Evolutionary conservation across 495 filamentous ascomycete species (phyloP).

Genomic region (Lasiosphaeris hirsuta): DNA sequence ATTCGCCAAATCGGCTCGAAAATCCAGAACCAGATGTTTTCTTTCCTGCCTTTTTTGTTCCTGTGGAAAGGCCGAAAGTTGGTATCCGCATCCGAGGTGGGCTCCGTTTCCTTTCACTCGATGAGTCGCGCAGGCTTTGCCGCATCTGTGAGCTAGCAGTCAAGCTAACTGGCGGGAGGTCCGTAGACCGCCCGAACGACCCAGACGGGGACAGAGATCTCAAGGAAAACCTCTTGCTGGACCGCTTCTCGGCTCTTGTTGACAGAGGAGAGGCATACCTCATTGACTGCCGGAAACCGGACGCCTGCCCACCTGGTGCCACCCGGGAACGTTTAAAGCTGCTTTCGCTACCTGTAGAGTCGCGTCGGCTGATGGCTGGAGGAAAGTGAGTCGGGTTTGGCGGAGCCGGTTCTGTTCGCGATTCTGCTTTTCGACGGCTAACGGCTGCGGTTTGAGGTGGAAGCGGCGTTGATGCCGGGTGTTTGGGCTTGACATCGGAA

Average conservation of each 20-base stretch:
- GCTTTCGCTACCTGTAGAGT: slow-evolving; percentile 46
- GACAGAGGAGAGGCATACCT: slow-evolving; percentile 30
- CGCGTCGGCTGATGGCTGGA: slow-evolving; percentile 32
- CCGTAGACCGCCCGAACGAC: slow-evolving; percentile 25
- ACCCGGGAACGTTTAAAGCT: slow-evolving; percentile 44
- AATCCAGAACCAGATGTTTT: slow-evolving; percentile 21
- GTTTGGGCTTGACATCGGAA: too few species aligned
- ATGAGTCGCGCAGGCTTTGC: slow-evolving; percentile 25
- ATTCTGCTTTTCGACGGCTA: too few species aligned
- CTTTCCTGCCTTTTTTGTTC: slow-evolving; percentile 25
- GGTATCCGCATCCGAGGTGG: slow-evolving; percentile 27
- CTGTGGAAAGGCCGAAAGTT: slow-evolving; percentile 29
- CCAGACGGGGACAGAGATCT: slow-evolving; percentile 37
- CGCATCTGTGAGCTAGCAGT: slow-evolving; percentile 26
- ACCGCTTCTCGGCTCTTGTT: slow-evolving; percentile 16
- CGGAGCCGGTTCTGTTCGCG: too few species aligned
- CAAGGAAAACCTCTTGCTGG: slow-evolving; percentile 39
- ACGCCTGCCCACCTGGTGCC: slow-evolving; percentile 16
- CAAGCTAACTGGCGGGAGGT: slow-evolving; percentile 11
- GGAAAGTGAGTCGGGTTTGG: not conserved
- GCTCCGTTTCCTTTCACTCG: slow-evolving; percentile 24
- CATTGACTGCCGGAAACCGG: slow-evolving; percentile 43
- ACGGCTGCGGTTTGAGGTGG: too few species aligned
- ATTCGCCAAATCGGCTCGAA: slow-evolving; percentile 53
- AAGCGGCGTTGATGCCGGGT: too few species aligned